These are phyloP conservation scores for Mychonastes homosphaera DNA, from an alignment of 139 green algal species.

Conservation along the genomic window DNA sequence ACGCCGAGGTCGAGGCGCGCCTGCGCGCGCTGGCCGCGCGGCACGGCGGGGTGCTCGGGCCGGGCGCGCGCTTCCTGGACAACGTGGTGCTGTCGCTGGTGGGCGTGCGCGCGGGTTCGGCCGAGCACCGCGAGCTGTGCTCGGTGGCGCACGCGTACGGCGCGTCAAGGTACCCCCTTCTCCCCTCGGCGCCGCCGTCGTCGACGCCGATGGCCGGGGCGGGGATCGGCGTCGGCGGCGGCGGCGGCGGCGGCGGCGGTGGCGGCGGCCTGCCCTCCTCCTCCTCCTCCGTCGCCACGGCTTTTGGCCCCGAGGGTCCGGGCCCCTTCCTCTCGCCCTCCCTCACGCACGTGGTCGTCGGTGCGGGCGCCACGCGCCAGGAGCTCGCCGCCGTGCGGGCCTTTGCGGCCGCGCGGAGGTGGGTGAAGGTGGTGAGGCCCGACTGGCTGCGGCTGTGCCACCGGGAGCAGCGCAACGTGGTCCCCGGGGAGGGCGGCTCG, in stretches of 20 bases:
- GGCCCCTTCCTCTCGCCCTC: background rate
- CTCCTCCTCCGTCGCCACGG: too few species aligned
- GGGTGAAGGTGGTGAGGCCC: slow-evolving; percentile 4
- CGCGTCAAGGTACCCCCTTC: slow-evolving; percentile 4
- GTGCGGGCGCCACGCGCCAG: background rate
- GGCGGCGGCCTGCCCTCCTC: too few species aligned
- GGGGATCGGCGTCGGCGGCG: too few species aligned
- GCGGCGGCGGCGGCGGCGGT: too few species aligned
- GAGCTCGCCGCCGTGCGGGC: slow-evolving; percentile 4
- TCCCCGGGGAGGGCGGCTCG: too few species aligned
- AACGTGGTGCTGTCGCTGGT: slow-evolving; percentile 17
- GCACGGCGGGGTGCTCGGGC: too few species aligned
- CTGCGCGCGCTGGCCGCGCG: too few species aligned
- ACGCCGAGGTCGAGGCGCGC: too few species aligned
- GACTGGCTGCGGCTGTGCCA: slow-evolving; percentile 14
- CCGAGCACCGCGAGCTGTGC: slow-evolving; percentile 5
- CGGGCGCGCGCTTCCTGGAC: slow-evolving; percentile 17
- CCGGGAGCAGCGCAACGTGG: slow-evolving; percentile 1
- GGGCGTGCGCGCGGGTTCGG: background rate
- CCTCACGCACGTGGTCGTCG: slow-evolving; percentile 15
- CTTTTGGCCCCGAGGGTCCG: too few species aligned
- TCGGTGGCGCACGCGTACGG: slow-evolving; percentile 2
- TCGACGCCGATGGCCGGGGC: too few species aligned
- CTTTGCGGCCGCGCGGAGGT: background rate
- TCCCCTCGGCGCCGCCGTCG: too few species aligned